Conservation (phyloP, 1,284 basidiomycete species). For the Gomphus bonarii region DNA sequence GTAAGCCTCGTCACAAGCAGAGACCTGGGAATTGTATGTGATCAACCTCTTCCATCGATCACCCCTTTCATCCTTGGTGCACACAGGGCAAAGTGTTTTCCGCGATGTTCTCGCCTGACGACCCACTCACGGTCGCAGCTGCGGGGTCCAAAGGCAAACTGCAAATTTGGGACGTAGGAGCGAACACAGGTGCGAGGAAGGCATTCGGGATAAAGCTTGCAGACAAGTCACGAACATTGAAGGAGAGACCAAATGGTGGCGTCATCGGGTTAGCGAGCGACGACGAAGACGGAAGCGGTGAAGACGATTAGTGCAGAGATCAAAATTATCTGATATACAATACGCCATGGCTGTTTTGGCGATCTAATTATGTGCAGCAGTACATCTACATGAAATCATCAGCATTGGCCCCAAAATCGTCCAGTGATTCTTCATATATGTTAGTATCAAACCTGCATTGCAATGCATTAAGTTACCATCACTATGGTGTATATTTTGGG, state of each 20-base stretch:
- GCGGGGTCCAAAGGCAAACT: conserved; percentile 89
- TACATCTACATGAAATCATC: conserved; percentile 66
- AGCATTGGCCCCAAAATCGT: conserved; percentile 62
- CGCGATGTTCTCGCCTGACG: conserved; percentile 84
- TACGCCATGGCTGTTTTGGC: not conserved
- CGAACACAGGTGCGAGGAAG: conserved; percentile 69
- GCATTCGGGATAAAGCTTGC: conserved; percentile 67
- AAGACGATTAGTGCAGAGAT: conserved; percentile 21
- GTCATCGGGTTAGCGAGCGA: conserved; percentile 53
- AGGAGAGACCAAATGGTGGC: conserved; percentile 46
- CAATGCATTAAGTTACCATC: not conserved
- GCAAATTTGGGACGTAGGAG: conserved; percentile 89
- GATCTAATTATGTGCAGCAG: not conserved
- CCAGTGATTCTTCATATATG: conserved; percentile 77
- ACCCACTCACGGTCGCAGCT: conserved; percentile 88
- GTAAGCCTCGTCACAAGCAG: conserved; percentile 84
- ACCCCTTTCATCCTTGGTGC: conserved; percentile 1
- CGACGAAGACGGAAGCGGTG: conserved; percentile 59
- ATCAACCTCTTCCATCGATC: conserved; percentile 3
- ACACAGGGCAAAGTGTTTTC: conserved; percentile 91
- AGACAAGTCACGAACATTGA: conserved; percentile 55
- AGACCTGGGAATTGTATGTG: conserved; percentile 86
- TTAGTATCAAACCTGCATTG: conserved; percentile 57
- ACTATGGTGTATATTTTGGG: not conserved
- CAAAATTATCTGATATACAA: conserved; percentile 1